Evolutionary conservation across 108 stramenopile species (phyloP), one percentile per base, ranked within the genome.

Genomic region (Conticribra guillardii): DNA sequence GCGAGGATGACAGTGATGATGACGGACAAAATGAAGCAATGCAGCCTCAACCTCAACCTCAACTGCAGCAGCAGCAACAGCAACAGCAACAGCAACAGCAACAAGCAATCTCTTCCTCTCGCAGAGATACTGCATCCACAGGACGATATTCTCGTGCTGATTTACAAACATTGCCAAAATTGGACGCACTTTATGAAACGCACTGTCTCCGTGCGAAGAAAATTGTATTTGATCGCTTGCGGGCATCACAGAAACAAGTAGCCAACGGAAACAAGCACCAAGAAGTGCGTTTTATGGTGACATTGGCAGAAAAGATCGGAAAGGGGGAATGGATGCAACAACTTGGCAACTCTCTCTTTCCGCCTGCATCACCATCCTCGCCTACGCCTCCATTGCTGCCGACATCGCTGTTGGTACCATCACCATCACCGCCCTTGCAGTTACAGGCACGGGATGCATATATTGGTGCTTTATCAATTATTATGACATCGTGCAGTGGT

Each of bases 181-280:
- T 90, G 30, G 89, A 90, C 31, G 47, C 54, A n/a, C 15, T 87
- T 33, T 89, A 82, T 84, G 80, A 81, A 60, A 73, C 76, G 11
- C 47, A 62, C 16, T 57, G 63, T 46, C 71, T 77, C 19, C 66
- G 48, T 47, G 46, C 41, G 24, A 71, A 59, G 49, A 86, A 71
- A 49, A 54, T 37, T 18, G 55, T 41, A 0, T n/a, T 54, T 24
- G 52, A 71, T 24, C 37, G 54, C 17, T 54, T 63, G 64, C 23
- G 23, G 23, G 11, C n/a, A 27, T 33, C 48, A 60, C 1, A 17
- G 15, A 23, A 52, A 11, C 55, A 69, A 61, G 22, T 60, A 58
- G 30, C 63, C 37, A 11, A 58, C 47, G 32, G 48, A 58, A 32
- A 22, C 37, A 32, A 82, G 50, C 22, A 28, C 51, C 14, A 58